Conservation (phyloP, 2,329 filamentous ascomycete genomes). For the Fusarium sp. region DNA sequence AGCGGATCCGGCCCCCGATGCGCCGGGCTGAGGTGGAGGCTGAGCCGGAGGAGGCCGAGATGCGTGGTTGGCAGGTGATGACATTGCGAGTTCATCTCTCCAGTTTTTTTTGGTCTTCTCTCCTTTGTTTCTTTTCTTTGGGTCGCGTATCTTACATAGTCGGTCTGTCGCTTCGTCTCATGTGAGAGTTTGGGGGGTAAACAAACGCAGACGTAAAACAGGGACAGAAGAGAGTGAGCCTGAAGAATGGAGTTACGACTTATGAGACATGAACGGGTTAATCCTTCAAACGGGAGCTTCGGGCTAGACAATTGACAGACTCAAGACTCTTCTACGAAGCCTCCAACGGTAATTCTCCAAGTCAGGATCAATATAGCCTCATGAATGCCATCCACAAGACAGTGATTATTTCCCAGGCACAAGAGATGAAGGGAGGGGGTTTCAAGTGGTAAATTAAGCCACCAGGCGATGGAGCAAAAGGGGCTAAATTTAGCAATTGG, state of each 20-base stretch:
- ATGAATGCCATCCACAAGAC: slow-evolving; percentile 7
- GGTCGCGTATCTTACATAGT: slow-evolving; percentile 31
- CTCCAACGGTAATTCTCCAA: slow-evolving; percentile 14
- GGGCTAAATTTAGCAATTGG: slow-evolving; percentile 50
- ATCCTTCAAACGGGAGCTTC: slow-evolving; percentile 15
- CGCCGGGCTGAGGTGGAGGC: slow-evolving; percentile 34
- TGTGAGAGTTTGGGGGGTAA: slow-evolving; percentile 12
- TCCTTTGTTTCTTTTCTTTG: neutral
- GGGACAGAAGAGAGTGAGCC: slow-evolving; percentile 14
- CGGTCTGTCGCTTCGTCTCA: slow-evolving; percentile 26
- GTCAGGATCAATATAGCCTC: slow-evolving; percentile 5
- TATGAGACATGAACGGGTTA: slow-evolving; percentile 39
- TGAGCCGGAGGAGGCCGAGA: slow-evolving; percentile 33
- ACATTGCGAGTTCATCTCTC: slow-evolving; percentile 46
- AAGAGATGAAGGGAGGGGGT: slow-evolving; percentile 23
- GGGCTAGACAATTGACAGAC: slow-evolving; percentile 16
- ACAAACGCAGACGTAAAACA: slow-evolving; percentile 21
- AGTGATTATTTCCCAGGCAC: neutral
- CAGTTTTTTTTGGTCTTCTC: neutral
- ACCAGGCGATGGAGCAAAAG: slow-evolving; percentile 39
- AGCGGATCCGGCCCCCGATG: slow-evolving; percentile 39
- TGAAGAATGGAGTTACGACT: slow-evolving; percentile 7
- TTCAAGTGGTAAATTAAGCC: slow-evolving; percentile 47
- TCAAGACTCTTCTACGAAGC: neutral
- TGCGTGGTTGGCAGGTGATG: slow-evolving; percentile 34